A percentile compares a stretch with the other conserved stretches of the same genome.
phyloP scores from a whole-genome alignment of 2,329 filamentous ascomycete genomes.

The Paramyrothecium sp. region DNA sequence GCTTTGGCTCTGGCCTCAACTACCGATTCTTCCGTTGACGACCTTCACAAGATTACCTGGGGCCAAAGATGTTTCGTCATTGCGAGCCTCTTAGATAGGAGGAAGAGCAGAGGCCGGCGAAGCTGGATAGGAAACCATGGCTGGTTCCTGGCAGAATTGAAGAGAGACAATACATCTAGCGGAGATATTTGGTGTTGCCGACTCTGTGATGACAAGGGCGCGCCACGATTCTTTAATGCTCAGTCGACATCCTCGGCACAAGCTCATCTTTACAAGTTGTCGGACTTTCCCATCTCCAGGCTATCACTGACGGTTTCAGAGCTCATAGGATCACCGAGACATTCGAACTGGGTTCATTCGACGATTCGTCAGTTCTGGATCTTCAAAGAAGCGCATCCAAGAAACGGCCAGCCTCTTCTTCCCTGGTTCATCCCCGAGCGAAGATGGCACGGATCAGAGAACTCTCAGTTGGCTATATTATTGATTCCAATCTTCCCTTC shows the following conservation, averaged over 20 bases:
- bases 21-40: not conserved
- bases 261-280: slow-evolving; percentile 6
- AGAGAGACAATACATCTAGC: slow-evolving; percentile 7
- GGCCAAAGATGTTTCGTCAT: not conserved
- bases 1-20: not conserved
- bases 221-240: slow-evolving; percentile 5
- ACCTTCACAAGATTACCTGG: not conserved
- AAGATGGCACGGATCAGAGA: slow-evolving; percentile 7
- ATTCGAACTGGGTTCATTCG: slow-evolving; percentile 2
- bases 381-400: slow-evolving; percentile 5
- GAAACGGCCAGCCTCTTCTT: slow-evolving; percentile 4
- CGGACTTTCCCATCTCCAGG: not conserved
- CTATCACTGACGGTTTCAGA: slow-evolving; percentile 6
- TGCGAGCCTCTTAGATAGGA: slow-evolving; percentile 3
- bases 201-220: slow-evolving; percentile 7
- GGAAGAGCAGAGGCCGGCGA: slow-evolving; percentile 7
- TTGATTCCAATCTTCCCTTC: slow-evolving; percentile 7
- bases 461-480: slow-evolving; percentile 7
- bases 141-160: slow-evolving; percentile 10
- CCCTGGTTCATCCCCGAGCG: slow-evolving; percentile 11
- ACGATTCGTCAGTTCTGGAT: slow-evolving; percentile 4
- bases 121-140: slow-evolving; percentile 10
- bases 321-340: slow-evolving; percentile 3
- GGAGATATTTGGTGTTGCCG: slow-evolving; percentile 8
- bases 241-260: too few relatives aligned